Evolutionary conservation across 2,329 filamentous ascomycete species (phyloP).

Genomic region (Fusarium falciforme): DNA sequence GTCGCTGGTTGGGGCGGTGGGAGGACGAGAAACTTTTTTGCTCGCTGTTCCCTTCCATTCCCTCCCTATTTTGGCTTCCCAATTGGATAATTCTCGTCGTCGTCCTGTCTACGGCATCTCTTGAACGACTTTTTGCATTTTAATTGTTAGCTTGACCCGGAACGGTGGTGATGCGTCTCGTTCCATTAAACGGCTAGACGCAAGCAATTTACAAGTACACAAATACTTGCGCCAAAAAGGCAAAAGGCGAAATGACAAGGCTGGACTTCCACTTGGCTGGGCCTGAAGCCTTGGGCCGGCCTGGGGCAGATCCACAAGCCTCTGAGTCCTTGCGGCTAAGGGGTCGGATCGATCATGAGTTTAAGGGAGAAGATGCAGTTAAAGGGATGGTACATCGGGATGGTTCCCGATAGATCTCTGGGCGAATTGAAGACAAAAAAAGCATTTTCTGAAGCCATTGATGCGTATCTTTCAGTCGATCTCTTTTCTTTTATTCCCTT

Average conservation of each 20-base stretch:
- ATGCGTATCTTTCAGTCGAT: not conserved
- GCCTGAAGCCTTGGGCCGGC: constrained; percentile 31
- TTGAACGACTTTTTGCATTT: not conserved
- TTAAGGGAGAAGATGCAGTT: constrained; percentile 9
- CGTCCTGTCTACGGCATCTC: not conserved
- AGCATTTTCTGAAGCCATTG: not conserved
- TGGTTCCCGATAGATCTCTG: not conserved
- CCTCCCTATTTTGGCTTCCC: constrained; percentile 1
- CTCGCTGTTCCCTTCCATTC: constrained; percentile 1
- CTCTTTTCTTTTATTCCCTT: not conserved
- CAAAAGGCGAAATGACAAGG: constrained; percentile 33
- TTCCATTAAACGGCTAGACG: constrained; percentile 14
- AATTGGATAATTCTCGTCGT: not conserved
- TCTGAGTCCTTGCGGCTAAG: constrained; percentile 32
- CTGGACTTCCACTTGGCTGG: constrained; percentile 11
- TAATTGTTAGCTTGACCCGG: not conserved
- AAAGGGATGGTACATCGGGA: constrained; percentile 2
- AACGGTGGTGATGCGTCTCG: constrained; percentile 19
- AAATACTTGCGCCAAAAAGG: constrained; percentile 31
- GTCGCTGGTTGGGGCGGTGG: constrained; percentile 36
- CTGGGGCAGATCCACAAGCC: constrained; percentile 37
- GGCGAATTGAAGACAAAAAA: not conserved
- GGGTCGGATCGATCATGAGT: constrained; percentile 29
- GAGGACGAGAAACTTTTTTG: constrained; percentile 29
- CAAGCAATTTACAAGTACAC: constrained; percentile 34